Evolutionary conservation across 1,284 basidiomycete genomes (phyloP), one percentile per base, ranked within the genome.

Genomic region (Earliella scabrosa): DNA sequence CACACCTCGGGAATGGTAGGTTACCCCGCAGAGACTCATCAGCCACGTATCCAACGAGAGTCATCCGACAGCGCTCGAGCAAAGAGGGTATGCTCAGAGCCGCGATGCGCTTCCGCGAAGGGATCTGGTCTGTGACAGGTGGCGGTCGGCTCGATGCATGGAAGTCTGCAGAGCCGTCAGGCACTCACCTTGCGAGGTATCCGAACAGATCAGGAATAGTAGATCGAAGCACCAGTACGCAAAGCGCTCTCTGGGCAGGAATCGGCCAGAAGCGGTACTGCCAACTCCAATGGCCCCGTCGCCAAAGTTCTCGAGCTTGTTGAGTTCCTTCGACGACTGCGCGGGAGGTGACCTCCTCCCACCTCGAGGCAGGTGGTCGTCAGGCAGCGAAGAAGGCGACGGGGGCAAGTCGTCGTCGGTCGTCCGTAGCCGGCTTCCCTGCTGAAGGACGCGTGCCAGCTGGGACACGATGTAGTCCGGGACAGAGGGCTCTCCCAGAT

Each of bases 191-290:
- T 78, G 78, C 0, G 81, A 82, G 0, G 77, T 75, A 62, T 85
- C 76, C 0, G 88, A 88, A 65, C 90, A 94, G 23, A 92, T 80
- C 59, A 90, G 71, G 70, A 97, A 95, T 16, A 98, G 72, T 23
- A 97, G 74, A 66, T 97, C 94, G 59, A 98, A 90, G 64, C 92
- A 95, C 95, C 95, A 98, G 73, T 95, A 97, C 8, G 91, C 88
- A 67, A 95, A 94, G 9, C 90, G 78, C 71, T 98, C 95, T 45
- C 92, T 80, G 0, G 88, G 85, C 36, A 89, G 75, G 23, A 85
- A 73, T 13, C 74, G 69, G 1, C 82, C 81, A 24, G 75, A 74
- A 43, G 82, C 80, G 1, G 90, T 92, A 27, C 81, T 89, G 2
- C 92, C 90, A 26, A 79, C 61, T 14, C 75, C 73, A 40, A 76